Evolutionary conservation across 2,329 filamentous ascomycete genomes (phyloP).

Genomic region (Celoporthe dispersa): DNA sequence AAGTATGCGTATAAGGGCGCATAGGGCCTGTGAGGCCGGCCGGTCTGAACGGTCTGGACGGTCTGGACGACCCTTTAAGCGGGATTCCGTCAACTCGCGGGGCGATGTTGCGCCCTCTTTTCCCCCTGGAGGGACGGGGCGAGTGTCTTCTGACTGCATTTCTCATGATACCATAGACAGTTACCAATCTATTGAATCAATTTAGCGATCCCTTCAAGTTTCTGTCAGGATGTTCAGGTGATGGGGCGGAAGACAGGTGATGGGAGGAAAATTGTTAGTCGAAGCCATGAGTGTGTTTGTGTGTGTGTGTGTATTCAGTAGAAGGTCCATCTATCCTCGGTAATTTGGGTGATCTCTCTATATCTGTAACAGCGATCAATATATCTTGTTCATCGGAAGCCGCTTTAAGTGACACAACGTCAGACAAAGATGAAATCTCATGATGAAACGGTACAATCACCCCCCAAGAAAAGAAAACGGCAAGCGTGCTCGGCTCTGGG

Average conservation of each 20-base stretch:
- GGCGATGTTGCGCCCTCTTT: not conserved
- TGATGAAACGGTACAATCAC: too few relatives aligned
- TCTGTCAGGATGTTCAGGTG: not conserved
- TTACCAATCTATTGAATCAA: not conserved
- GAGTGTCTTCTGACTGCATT: not conserved
- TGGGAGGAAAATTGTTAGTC: not conserved
- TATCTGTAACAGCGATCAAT: not conserved
- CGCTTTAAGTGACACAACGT: too few relatives aligned
- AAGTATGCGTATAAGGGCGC: conserved; percentile 72
- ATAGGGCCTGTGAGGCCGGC: conserved; percentile 37
- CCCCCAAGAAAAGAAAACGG: too few relatives aligned
- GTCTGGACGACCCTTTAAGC: not conserved
- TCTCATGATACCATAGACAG: not conserved
- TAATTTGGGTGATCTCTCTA: too few relatives aligned
- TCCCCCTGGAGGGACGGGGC: not conserved
- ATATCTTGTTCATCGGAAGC: not conserved
- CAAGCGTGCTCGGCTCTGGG: too few relatives aligned
- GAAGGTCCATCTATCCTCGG: too few relatives aligned
- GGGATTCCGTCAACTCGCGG: not conserved
- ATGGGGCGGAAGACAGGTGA: not conserved
- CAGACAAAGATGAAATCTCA: too few relatives aligned
- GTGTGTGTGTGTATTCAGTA: too few relatives aligned
- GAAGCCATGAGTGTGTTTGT: too few relatives aligned
- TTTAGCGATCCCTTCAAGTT: too few relatives aligned
- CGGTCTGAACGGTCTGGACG: too few relatives aligned